Evolutionary conservation across 352 stramenopile genomes (phyloP).

Genomic region (Peronospora destructor): DNA sequence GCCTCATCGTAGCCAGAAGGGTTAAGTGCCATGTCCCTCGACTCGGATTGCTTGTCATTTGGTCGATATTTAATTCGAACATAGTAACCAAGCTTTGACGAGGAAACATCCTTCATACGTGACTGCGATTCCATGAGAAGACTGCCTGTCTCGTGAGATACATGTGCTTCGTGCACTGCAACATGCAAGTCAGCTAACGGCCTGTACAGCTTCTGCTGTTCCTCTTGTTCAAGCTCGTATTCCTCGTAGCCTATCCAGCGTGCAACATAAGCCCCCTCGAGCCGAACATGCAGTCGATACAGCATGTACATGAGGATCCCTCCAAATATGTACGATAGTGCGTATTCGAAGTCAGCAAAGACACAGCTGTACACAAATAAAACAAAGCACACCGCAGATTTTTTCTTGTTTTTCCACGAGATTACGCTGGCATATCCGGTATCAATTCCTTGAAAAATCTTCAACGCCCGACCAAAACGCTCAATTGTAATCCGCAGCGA

Average conservation of each 20-base stretch:
- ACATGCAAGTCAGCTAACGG: constrained; percentile 64
- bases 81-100: constrained; percentile 61
- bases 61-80: constrained; percentile 72
- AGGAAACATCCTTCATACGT: constrained; percentile 50
- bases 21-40: constrained; percentile 52
- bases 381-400: constrained; percentile 55
- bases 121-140: constrained; percentile 55
- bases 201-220: constrained; percentile 67
- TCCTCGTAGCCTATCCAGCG: constrained; percentile 77
- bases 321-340: constrained; percentile 56
- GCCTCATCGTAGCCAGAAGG: constrained; percentile 58
- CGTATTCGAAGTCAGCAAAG: constrained; percentile 69
- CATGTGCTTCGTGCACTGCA: constrained; percentile 62
- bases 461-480: constrained; percentile 57
- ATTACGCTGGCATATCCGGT: constrained; percentile 74
- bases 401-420: constrained; percentile 81
- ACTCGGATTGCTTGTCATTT: constrained; percentile 58
- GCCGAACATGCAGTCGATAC: constrained; percentile 56
- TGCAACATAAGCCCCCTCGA: constrained; percentile 56
- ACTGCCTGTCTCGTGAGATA: constrained; percentile 48
- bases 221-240: constrained; percentile 64
- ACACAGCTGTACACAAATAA: constrained; percentile 63
- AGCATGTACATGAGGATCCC: constrained; percentile 70
- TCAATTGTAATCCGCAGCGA: constrained; percentile 69
- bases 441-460: constrained; percentile 67